A percentile compares a stretch with the other conserved stretches of the same genome.
These are phyloP conservation scores for Apostasia ramifera DNA, from an alignment of 106 monocot species.

Conservation along the genomic window DNA sequence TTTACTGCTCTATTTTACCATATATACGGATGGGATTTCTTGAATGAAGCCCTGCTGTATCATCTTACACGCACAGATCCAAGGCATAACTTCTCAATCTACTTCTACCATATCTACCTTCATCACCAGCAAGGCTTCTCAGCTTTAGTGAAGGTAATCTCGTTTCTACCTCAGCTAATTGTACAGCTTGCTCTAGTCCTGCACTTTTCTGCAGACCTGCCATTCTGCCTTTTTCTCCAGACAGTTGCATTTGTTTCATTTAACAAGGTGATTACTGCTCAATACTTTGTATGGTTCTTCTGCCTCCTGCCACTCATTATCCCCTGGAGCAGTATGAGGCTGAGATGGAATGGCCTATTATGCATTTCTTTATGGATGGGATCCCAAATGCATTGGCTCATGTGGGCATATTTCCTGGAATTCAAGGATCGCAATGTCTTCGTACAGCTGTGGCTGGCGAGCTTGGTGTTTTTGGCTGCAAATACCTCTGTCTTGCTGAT, in stretches of 20 bases:
- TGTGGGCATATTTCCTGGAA: conserved; percentile 86
- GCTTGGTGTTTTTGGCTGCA: conserved; percentile 66
- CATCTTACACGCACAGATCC: conserved; percentile 94
- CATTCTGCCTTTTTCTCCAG: conserved; percentile 81
- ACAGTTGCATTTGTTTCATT: conserved; percentile 96
- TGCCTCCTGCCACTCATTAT: conserved; percentile 82
- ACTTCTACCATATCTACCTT: conserved; percentile 95
- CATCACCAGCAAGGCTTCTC: conserved; percentile 80
- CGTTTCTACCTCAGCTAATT: conserved; percentile 83
- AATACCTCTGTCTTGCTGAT: conserved; percentile 49
- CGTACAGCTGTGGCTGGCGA: conserved; percentile 66
- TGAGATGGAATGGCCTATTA: conserved; percentile 55
- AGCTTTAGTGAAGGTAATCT: conserved; percentile 55
- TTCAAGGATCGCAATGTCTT: conserved; percentile 84
- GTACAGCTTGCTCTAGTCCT: conserved; percentile 64
- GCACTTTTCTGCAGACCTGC: conserved; percentile 55
- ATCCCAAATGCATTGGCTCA: conserved; percentile 80
- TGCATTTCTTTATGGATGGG: conserved; percentile 67
- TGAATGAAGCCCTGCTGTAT: conserved; percentile 90
- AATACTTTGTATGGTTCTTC: conserved; percentile 99
- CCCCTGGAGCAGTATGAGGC: conserved; percentile 76
- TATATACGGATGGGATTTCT: conserved; percentile 88
- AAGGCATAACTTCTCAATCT: conserved; percentile 95
- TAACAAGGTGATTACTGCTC: conserved; percentile 96
- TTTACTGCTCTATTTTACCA: conserved; percentile 37